Evolutionary conservation across 2,329 filamentous ascomycete species (phyloP), one percentile per base, ranked within the genome.

Genomic region (Hirsutella thompsonii): DNA sequence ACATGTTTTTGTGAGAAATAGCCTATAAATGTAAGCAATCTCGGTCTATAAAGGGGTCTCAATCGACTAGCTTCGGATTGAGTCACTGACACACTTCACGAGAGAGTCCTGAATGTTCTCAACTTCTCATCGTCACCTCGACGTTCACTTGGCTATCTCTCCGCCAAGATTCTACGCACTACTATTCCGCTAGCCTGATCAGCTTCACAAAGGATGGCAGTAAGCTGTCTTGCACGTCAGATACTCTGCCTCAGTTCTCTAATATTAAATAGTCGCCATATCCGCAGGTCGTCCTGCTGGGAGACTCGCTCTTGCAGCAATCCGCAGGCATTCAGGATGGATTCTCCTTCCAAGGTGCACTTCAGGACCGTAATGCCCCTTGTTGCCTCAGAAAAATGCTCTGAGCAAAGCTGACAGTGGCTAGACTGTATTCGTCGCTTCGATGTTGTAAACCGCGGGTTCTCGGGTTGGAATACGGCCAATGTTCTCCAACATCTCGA

Each of bases 391-490:
- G 1, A 20, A 13, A 6, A 6, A 4, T 11, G n/a, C 6, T 19
- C 33, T 14, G 43, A 13, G 26, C 41, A 19, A 44, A 4, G 20
- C 26, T 9, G 2, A 20, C 23, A 6, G 23, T 11, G 23, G 3
- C 34, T 50, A 90, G 85, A 74, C 42, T 89, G 85, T 55, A 74
- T 77, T 38, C 78, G 90, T 43, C 76, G 79, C 29, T 69, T 92
- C 13, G 92, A 96, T 62, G 77, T 96, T 37, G 67, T 96, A 52
- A 94, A 95, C 59, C 77, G 88, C 36, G 92, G 92, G 5, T 78
- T 93, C 47, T 83, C 77, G 52, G 90, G 90, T 10, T 95, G 90
- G 67, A 94, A 81, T 54, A 88, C 87, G 2, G 69, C 72, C 29
- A 79, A 94, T 58, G 81, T 79, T 10, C 60, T 94, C 43, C 65